Evolutionary conservation across 2,329 filamentous ascomycete genomes (phyloP).

Genomic region (Hymenoscyphus scutula): DNA sequence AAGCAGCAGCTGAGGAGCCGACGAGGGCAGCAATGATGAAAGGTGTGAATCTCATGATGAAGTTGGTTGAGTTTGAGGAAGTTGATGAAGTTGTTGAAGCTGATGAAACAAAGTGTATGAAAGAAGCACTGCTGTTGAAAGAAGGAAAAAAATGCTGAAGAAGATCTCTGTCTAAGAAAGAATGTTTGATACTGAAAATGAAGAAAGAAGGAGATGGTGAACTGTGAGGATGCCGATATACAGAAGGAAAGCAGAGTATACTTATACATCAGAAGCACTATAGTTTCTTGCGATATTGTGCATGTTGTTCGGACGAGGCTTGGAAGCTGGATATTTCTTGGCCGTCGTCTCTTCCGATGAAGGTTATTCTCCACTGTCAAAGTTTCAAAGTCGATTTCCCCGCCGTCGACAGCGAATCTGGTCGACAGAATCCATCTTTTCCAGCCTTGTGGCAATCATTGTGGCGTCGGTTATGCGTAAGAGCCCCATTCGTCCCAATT

Average conservation of each 20-base stretch:
- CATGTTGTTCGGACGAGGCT: not conserved
- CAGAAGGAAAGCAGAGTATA: not conserved
- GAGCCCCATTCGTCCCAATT: constrained; percentile 5
- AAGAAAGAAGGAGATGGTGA: constrained; percentile 1
- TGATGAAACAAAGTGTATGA: not conserved
- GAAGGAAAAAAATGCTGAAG: constrained; percentile 1
- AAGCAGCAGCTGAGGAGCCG: not conserved
- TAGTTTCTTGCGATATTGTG: not conserved
- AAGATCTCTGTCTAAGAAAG: constrained; percentile 7
- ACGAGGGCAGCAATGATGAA: not conserved
- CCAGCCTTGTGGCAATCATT: constrained; percentile 2
- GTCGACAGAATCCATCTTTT: not conserved
- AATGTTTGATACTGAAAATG: not conserved
- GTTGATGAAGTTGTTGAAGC: not conserved
- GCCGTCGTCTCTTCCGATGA: not conserved
- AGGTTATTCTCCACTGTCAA: not conserved
- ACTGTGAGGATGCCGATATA: not conserved
- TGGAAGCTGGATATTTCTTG: not conserved
- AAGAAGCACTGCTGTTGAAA: constrained; percentile 4
- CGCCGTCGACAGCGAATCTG: not conserved
- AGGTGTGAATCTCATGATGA: not conserved
- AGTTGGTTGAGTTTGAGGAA: not conserved
- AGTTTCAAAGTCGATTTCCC: constrained; percentile 1
- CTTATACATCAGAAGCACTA: constrained; percentile 7
- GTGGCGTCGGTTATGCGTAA: not conserved